Evolutionary conservation across 495 filamentous ascomycete genomes (phyloP).

Genomic region (Zalerion maritima): DNA sequence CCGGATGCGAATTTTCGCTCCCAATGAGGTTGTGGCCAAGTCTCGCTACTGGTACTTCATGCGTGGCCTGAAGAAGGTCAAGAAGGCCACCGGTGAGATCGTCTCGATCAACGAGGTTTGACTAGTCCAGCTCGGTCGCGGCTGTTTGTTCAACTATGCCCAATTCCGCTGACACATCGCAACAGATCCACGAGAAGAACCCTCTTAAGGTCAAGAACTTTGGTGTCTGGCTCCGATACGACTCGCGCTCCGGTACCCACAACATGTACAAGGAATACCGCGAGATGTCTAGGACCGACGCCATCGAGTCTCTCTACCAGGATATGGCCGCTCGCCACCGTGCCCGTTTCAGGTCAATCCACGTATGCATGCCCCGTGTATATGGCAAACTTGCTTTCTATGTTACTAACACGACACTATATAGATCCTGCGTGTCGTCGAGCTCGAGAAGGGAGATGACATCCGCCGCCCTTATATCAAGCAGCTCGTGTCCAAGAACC

Average conservation of each 20-base stretch:
- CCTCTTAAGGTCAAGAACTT: slow-evolving; percentile 99
- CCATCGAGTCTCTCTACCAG: slow-evolving; percentile 94
- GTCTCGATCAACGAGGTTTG: slow-evolving; percentile 90
- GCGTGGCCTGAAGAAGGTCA: slow-evolving; percentile 95
- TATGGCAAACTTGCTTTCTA: slow-evolving; percentile 20
- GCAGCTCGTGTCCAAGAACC: slow-evolving; percentile 86
- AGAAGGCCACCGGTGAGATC: slow-evolving; percentile 99
- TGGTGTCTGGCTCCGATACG: slow-evolving; percentile 99
- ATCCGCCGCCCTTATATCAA: slow-evolving; percentile 97
- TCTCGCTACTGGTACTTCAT: slow-evolving; percentile 99
- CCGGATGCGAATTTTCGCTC: slow-evolving; percentile 99
- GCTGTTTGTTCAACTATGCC: no score
- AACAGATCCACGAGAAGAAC: slow-evolving; percentile 92
- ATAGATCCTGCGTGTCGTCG: slow-evolving; percentile 95
- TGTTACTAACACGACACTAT: slow-evolving; percentile 15
- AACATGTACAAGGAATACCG: slow-evolving; percentile 99
- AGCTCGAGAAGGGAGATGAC: slow-evolving; percentile 81
- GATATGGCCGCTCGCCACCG: slow-evolving; percentile 99
- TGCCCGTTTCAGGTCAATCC: slow-evolving; percentile 90
- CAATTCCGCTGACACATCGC: no score
- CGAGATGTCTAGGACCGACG: slow-evolving; percentile 87
- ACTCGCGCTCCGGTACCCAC: slow-evolving; percentile 98
- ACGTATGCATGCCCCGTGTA: slow-evolving; percentile 50
- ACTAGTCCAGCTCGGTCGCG: no score
- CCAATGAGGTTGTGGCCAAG: slow-evolving; percentile 95